Conservation (phyloP, 2,329 filamentous ascomycete species). For the Zymoseptoria brevis region DNA sequence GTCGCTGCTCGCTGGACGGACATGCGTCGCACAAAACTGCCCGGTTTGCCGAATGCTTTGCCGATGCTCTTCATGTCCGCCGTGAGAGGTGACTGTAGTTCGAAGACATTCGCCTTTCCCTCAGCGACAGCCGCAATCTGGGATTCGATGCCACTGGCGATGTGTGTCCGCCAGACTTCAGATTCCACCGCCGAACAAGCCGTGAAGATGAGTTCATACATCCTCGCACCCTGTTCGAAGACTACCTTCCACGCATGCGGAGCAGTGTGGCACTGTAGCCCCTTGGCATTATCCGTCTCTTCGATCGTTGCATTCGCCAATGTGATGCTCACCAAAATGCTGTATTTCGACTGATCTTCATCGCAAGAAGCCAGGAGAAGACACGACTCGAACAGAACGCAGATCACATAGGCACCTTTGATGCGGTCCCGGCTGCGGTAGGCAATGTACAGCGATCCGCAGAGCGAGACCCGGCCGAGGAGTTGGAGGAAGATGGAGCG, state of each 20-base stretch:
- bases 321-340: constrained; percentile 65
- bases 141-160: constrained; percentile 47
- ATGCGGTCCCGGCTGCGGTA: constrained; percentile 65
- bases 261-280: constrained; percentile 77
- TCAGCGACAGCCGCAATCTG: constrained; percentile 46
- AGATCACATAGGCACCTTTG: constrained; percentile 74
- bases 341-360: constrained; percentile 60
- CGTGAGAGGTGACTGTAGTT: constrained; percentile 56
- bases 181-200: constrained; percentile 78
- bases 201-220: constrained; percentile 80
- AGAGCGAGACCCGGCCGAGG: constrained; percentile 72
- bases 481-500: constrained; percentile 53
- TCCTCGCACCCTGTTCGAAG: constrained; percentile 67
- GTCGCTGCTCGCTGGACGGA: constrained; percentile 75
- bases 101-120: constrained; percentile 39
- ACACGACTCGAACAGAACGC: constrained; percentile 72
- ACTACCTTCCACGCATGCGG: constrained; percentile 87
- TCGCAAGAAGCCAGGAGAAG: constrained; percentile 65
- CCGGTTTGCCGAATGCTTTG: constrained; percentile 64
- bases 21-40: constrained; percentile 56
- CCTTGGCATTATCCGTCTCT: constrained; percentile 66
- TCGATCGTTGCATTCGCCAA: constrained; percentile 60
- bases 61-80: constrained; percentile 68
- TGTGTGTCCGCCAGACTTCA: constrained; percentile 65
- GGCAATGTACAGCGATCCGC: constrained; percentile 73